Percentiles rank a stretch among this genome's conserved stretches.
These are phyloP conservation scores for Salisapilia sapeloensis DNA, from an alignment of 352 stramenopile genomes.

Conservation along the genomic window DNA sequence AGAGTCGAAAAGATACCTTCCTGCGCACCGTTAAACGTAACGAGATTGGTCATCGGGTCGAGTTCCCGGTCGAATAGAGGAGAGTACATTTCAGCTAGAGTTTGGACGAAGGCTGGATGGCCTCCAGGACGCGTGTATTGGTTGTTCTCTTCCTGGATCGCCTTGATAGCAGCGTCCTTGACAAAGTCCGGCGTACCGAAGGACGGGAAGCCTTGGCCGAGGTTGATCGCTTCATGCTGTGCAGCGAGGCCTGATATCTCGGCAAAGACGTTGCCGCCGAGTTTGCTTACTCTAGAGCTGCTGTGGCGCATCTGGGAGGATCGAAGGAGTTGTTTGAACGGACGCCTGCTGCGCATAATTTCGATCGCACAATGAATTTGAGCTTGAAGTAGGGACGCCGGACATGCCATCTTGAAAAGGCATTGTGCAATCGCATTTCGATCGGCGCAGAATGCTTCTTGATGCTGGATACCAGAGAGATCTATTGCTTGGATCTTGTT, in stretches of 20 bases:
- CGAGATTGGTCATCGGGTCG: constrained; percentile 62
- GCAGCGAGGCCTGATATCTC: constrained; percentile 77
- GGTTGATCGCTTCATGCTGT: constrained; percentile 80
- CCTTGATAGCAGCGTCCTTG: constrained; percentile 73
- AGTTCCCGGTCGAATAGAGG: constrained; percentile 39
- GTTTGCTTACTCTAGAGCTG: constrained; percentile 35
- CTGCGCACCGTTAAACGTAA: constrained; percentile 79
- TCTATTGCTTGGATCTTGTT: no score
- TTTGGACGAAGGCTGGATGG: constrained; percentile 57
- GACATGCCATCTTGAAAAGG: no score
- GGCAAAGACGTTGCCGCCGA: constrained; percentile 72
- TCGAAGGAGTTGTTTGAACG: not conserved
- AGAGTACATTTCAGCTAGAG: constrained; percentile 69
- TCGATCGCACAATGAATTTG: no score
- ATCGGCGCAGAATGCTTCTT: no score
- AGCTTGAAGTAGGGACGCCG: no score
- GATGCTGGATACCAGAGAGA: no score
- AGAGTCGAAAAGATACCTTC: constrained; percentile 77
- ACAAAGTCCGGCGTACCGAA: constrained; percentile 85
- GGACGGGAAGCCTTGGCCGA: constrained; percentile 94
- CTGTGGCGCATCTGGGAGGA: constrained; percentile 10
- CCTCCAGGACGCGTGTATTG: constrained; percentile 83
- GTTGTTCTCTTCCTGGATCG: constrained; percentile 64
- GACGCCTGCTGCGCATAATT: no score
- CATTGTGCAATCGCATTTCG: no score